Conservation (phyloP, 768 basidiomycete genomes). For the Agrocybe pediades region DNA sequence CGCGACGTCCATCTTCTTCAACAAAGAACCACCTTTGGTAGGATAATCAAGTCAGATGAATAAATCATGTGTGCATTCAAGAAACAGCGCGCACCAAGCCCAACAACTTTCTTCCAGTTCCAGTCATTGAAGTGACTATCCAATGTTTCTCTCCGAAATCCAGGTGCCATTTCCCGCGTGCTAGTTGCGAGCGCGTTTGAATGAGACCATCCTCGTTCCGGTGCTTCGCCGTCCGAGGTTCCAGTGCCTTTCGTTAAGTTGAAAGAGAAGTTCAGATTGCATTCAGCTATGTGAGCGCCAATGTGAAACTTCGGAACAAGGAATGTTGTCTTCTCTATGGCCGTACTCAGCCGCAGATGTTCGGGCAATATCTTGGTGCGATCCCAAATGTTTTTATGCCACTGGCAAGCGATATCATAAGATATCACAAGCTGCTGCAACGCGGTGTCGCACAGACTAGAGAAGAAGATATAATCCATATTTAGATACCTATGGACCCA, state of each 20-base stretch:
- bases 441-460: slow-evolving; percentile 11
- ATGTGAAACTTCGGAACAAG: slow-evolving; percentile 30
- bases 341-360: not conserved
- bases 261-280: slow-evolving; percentile 17
- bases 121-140: slow-evolving; percentile 37
- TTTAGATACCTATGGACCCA: slow-evolving; percentile 21
- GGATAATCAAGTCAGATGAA: no score
- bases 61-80: not conserved
- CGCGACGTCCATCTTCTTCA: slow-evolving; percentile 16
- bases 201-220: slow-evolving; percentile 31
- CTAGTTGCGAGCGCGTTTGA: slow-evolving; percentile 31
- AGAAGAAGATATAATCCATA: slow-evolving; percentile 30
- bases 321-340: slow-evolving; percentile 6
- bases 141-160: slow-evolving; percentile 25
- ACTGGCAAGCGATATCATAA: slow-evolving; percentile 27
- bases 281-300: slow-evolving; percentile 17
- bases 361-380: slow-evolving; percentile 11
- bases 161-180: slow-evolving; percentile 38
- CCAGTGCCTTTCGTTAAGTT: slow-evolving; percentile 30
- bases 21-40: slow-evolving; percentile 13
- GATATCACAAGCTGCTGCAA: slow-evolving; percentile 14
- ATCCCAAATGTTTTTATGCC: slow-evolving; percentile 15
- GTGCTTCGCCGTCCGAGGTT: slow-evolving; percentile 34
- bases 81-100: slow-evolving; percentile 18
- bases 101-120: slow-evolving; percentile 34